A percentile compares a stretch with the other conserved stretches of the same genome.
These are phyloP conservation scores for Scedosporium dehoogii DNA, from an alignment of 2,329 filamentous ascomycete genomes.

Conservation along the genomic window DNA sequence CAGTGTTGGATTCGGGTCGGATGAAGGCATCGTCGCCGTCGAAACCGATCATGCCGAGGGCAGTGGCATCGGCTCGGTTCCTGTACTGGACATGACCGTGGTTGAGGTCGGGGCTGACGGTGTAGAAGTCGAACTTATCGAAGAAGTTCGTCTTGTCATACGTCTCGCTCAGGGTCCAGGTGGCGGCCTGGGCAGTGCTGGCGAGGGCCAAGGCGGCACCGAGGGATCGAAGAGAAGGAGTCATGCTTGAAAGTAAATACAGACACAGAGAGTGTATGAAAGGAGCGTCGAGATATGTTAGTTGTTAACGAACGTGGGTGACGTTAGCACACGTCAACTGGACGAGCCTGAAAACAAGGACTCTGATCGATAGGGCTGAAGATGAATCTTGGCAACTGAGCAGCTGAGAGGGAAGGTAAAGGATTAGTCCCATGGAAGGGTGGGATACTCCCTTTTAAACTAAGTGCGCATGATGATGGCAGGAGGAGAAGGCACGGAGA, in stretches of 20 bases:
- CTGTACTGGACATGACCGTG: constrained; percentile 53
- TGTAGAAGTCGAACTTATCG: constrained; percentile 34
- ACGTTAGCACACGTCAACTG: constrained; percentile 4
- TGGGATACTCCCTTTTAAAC: not conserved
- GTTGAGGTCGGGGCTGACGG: constrained; percentile 44
- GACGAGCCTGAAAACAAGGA: not conserved
- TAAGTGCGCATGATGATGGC: not conserved
- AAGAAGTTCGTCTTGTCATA: constrained; percentile 30
- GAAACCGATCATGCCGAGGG: constrained; percentile 23
- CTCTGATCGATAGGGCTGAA: not conserved
- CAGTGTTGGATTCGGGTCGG: constrained; percentile 24
- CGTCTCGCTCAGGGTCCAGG: constrained; percentile 5
- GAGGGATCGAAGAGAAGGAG: not conserved
- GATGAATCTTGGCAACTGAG: not conserved
- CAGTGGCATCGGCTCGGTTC: constrained; percentile 21
- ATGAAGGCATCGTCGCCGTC: constrained; percentile 25
- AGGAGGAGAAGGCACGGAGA: not conserved
- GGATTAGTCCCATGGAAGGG: not conserved
- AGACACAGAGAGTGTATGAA: not conserved
- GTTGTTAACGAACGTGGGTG: not conserved
- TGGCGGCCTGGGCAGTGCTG: not conserved
- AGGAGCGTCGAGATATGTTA: not conserved
- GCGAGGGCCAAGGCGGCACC: constrained; percentile 3
- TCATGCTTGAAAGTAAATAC: not conserved
- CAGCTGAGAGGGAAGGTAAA: not conserved